Evolutionary conservation across 352 stramenopile genomes (phyloP), one percentile per base, ranked within the genome.

Genomic region (Pythium brassicae): DNA sequence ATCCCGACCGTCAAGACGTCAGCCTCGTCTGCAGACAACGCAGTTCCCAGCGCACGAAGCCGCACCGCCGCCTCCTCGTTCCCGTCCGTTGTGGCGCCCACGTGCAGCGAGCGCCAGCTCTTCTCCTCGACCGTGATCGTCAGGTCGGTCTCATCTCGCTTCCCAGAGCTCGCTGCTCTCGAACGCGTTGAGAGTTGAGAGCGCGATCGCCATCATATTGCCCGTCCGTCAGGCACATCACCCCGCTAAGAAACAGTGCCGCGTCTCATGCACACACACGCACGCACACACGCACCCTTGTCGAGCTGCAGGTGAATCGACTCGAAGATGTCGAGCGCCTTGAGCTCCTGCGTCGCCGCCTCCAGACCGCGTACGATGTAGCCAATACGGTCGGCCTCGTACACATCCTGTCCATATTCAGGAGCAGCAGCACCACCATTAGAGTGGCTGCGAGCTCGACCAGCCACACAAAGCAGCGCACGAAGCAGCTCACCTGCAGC

Each of bases 51-150:
- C 5, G 25, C 5, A 19, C 6, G 20, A 42, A 65, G 37, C 10
- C 42, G 8, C 74, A 90, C 80, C 45, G 81, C 82, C 35, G 86
- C 84, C 74, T 92, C 86, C 55, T 94, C 86, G 53, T 84, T 89
- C 40, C 83, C 87, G 46, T 94, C 84, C 4, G 87, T 92, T 3
- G 77, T 92, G 8, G 84, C 86, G n/a, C 84, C 83, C 4, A 94
- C 70, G 50, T 95, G 79, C 44, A 96, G 68, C 52, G 86, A 89
- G 9, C 85, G 72, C 84, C 88, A 95, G 64, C 74, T 69, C 62
- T 91, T 94, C 50, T 96, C 87, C 65, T 91, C 80, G 23, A 96
- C 84, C 14, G 79, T 92, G 65, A 96, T 95, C 9, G 75, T 92
- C 34, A 96, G 65, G 49, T 96, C 87, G 22, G 82, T 90, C 63